These are phyloP conservation scores for Lodderomyces metapsilosis DNA, from an alignment of 1,139 yeast genomes.

Conservation along the genomic window DNA sequence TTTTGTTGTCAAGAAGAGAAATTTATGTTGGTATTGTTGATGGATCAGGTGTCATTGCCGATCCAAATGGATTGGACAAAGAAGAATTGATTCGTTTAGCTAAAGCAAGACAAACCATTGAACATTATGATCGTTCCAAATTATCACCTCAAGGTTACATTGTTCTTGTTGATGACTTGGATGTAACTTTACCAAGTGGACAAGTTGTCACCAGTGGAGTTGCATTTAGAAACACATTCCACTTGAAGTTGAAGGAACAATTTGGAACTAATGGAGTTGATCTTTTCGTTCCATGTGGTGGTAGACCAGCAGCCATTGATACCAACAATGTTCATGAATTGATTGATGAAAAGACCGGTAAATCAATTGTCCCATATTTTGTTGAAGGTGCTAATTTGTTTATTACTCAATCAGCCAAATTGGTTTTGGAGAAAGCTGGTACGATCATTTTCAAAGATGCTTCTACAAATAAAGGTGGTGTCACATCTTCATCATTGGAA, in stretches of 20 bases:
- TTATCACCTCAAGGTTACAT: conserved; percentile 76
- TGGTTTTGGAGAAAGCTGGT: conserved; percentile 83
- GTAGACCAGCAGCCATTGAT: conserved; percentile 96
- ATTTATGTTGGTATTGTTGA: conserved; percentile 86
- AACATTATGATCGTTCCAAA: conserved; percentile 62
- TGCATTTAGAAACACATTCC: conserved; percentile 90
- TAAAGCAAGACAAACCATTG: conserved; percentile 70
- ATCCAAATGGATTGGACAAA: conserved; percentile 85
- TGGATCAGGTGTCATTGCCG: conserved; percentile 94
- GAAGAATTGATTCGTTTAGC: conserved; percentile 79
- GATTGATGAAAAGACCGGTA: conserved; percentile 74
- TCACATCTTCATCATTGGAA: conserved; percentile 92
- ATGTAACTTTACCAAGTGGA: conserved; percentile 77
- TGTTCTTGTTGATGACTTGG: conserved; percentile 83
- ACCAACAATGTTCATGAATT: conserved; percentile 74
- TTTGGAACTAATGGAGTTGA: conserved; percentile 64
- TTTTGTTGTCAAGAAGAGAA: conserved; percentile 78
- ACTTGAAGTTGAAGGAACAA: conserved; percentile 65
- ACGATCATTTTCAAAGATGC: conserved; percentile 90
- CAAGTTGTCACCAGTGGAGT: conserved; percentile 76
- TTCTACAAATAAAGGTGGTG: conserved; percentile 98
- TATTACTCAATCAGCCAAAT: conserved; percentile 90
- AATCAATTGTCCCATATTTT: conserved; percentile 76
- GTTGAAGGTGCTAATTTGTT: conserved; percentile 98
- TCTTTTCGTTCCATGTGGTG: conserved; percentile 96